These are phyloP conservation scores for Quercus parvula DNA, from an alignment of 306 rosid genomes.

Conservation along the genomic window DNA sequence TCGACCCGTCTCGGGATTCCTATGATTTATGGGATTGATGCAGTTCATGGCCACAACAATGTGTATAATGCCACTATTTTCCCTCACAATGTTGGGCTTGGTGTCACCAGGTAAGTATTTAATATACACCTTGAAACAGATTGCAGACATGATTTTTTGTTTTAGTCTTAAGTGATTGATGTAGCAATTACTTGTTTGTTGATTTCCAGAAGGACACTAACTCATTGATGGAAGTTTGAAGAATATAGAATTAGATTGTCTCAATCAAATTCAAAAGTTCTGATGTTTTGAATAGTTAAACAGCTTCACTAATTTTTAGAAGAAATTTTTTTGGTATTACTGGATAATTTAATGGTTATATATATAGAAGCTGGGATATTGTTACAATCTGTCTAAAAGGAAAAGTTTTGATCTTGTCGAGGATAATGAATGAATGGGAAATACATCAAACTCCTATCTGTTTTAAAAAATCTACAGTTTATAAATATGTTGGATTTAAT, in stretches of 20 bases:
- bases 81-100: slow-evolving; percentile 94
- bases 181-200: neutral
- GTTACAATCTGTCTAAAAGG: no score
- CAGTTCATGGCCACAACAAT: slow-evolving; percentile 94
- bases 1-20: slow-evolving; percentile 93
- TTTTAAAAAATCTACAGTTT: neutral
- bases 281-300: neutral
- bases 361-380: no score
- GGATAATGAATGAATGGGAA: neutral
- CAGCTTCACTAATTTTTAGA: neutral
- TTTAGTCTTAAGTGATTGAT: neutral
- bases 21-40: slow-evolving; percentile 96
- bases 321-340: neutral
- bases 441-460: neutral
- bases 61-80: slow-evolving; percentile 81
- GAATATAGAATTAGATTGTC: neutral
- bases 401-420: neutral
- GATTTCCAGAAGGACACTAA: neutral
- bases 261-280: neutral
- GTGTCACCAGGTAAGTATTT: slow-evolving; percentile 81
- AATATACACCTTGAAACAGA: neutral
- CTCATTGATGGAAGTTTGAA: neutral
- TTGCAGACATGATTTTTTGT: neutral
- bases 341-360: no score
- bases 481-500: no score